These are phyloP conservation scores for Diplodia intermedia DNA, from an alignment of 2,329 filamentous ascomycete species.

Conservation along the genomic window DNA sequence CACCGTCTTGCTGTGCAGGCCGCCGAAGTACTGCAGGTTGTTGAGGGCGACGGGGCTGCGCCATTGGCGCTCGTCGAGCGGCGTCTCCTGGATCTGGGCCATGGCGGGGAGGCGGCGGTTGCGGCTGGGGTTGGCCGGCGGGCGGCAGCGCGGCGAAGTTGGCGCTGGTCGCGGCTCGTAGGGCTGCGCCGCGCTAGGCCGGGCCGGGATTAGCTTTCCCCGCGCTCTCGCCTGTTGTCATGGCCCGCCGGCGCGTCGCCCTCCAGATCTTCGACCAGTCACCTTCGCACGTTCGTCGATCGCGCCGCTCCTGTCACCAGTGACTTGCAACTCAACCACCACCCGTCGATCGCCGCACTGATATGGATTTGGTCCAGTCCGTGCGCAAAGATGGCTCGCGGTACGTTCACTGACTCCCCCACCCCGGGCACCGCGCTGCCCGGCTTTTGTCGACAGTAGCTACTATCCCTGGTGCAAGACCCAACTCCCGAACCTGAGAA, in stretches of 20 bases:
- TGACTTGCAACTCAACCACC: slow-evolving; percentile 7
- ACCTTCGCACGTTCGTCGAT: slow-evolving; percentile 21
- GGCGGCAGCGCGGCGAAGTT: slow-evolving; percentile 33
- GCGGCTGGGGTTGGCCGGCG: slow-evolving; percentile 3
- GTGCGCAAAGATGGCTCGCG: slow-evolving; percentile 89
- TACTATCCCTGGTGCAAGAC: neutral
- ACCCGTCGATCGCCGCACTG: slow-evolving; percentile 31
- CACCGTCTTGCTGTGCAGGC: slow-evolving; percentile 47
- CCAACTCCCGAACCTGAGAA: neutral
- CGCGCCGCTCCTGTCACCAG: slow-evolving; percentile 30
- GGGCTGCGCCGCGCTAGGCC: slow-evolving; percentile 19
- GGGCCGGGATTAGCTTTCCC: neutral
- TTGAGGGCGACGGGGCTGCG: slow-evolving; percentile 38
- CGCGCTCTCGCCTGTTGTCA: neutral
- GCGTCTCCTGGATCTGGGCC: slow-evolving; percentile 42
- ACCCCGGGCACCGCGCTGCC: neutral
- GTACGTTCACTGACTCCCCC: slow-evolving; percentile 44
- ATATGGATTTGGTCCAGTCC: slow-evolving; percentile 91
- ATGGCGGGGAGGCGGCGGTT: slow-evolving; percentile 24
- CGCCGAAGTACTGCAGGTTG: slow-evolving; percentile 35
- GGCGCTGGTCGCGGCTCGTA: slow-evolving; percentile 8
- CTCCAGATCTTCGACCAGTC: slow-evolving; percentile 32
- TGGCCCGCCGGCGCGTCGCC: slow-evolving; percentile 9
- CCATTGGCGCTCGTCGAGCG: slow-evolving; percentile 45
- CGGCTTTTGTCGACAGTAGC: neutral